These are phyloP conservation scores for Phytopythium cucurbitacearum DNA, from an alignment of 352 stramenopile genomes.

Conservation along the genomic window DNA sequence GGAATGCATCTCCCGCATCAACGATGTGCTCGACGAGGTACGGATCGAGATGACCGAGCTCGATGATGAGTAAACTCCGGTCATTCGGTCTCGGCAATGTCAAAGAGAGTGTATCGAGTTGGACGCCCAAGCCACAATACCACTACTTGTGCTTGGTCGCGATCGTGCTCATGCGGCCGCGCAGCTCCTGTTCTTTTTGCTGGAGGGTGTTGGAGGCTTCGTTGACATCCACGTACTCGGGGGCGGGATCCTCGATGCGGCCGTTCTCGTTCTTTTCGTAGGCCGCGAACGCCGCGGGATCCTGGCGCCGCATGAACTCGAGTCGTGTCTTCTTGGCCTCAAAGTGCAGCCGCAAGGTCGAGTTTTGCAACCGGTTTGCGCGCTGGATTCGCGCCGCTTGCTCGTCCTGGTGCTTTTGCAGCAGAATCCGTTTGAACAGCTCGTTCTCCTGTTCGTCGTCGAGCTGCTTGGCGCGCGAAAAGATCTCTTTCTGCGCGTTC, in stretches of 20 bases:
- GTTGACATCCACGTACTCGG: constrained; percentile 41
- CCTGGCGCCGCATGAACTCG: constrained; percentile 62
- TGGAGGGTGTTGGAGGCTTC: constrained; percentile 28
- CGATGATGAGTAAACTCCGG: constrained; percentile 16
- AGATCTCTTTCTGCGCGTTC: constrained; percentile 49
- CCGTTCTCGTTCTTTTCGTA: constrained; percentile 42
- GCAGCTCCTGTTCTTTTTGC: constrained; percentile 55
- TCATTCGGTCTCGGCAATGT: constrained; percentile 4
- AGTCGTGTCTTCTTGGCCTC: constrained; percentile 69
- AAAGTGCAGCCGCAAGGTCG: constrained; percentile 69
- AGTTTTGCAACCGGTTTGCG: constrained; percentile 54
- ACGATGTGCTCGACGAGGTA: constrained; percentile 75
- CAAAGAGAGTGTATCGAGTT: not conserved
- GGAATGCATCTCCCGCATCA: constrained; percentile 65
- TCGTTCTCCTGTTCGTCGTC: constrained; percentile 19
- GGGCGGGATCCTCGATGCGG: constrained; percentile 42
- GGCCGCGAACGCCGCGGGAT: constrained; percentile 44
- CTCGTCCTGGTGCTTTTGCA: constrained; percentile 65
- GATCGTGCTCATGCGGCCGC: constrained; percentile 51
- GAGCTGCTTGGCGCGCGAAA: constrained; percentile 14
- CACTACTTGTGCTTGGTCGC: constrained; percentile 12
- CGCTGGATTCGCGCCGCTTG: constrained; percentile 56
- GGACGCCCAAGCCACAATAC: not conserved
- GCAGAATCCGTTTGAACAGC: constrained; percentile 52
- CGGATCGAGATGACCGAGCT: constrained; percentile 52